Evolutionary conservation across 1,284 basidiomycete species (phyloP).

Genomic region (Pseudozyma hubeiensis): DNA sequence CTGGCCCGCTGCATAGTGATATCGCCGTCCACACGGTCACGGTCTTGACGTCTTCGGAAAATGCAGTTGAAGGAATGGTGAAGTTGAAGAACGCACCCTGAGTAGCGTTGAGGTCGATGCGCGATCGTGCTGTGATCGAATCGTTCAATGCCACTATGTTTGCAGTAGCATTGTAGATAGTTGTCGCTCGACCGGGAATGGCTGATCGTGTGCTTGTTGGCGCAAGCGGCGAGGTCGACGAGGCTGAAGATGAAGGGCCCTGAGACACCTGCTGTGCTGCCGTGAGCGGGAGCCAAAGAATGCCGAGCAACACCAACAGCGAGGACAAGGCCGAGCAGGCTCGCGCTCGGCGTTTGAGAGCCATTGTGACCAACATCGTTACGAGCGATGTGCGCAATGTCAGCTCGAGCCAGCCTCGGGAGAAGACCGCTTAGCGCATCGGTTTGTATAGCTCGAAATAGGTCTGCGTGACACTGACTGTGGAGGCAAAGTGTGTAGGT

Average conservation of each 20-base stretch:
- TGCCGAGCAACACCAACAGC: constrained; percentile 1
- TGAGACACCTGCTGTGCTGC: constrained; percentile 23
- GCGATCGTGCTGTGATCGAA: constrained; percentile 47
- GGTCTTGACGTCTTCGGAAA: constrained; percentile 13
- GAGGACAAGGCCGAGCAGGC: neutral
- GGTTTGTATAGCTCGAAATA: too few species aligned
- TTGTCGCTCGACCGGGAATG: constrained; percentile 35
- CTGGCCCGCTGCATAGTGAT: constrained; percentile 60
- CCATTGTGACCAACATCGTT: neutral
- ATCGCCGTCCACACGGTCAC: constrained; percentile 54
- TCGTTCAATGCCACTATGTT: constrained; percentile 50
- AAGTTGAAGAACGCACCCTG: constrained; percentile 55
- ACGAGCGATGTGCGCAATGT: neutral
- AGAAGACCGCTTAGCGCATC: too few species aligned
- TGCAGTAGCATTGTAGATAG: constrained; percentile 30
- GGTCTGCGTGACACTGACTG: too few species aligned
- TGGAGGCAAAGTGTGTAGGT: neutral
- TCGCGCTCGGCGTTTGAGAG: neutral
- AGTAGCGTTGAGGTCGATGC: constrained; percentile 29
- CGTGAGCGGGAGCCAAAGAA: constrained; percentile 1
- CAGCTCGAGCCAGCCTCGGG: too few species aligned
- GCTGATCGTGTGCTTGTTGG: constrained; percentile 32
- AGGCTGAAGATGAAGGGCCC: constrained; percentile 8
- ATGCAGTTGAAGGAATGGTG: constrained; percentile 31
- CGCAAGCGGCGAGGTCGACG: constrained; percentile 5